Conservation (phyloP, 2,329 filamentous ascomycete species). For the Fusarium armeniacum region DNA sequence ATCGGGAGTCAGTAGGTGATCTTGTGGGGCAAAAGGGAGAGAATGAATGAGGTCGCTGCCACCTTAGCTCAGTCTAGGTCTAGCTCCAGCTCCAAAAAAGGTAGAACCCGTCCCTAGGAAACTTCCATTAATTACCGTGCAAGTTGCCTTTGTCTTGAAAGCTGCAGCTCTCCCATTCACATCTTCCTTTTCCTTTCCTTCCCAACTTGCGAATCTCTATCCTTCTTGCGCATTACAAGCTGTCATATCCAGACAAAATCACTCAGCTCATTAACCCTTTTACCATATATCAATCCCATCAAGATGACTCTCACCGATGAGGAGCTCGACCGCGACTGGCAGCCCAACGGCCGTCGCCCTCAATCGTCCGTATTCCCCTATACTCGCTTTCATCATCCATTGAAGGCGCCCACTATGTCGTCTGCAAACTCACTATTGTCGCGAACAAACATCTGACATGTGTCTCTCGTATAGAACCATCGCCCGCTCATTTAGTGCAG, state of each 20-base stretch:
- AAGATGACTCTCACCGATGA: constrained; percentile 67
- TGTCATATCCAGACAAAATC: constrained; percentile 10
- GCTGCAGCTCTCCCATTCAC: constrained; percentile 21
- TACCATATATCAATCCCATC: constrained; percentile 17
- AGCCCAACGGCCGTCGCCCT: constrained; percentile 81
- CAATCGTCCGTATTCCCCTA: constrained; percentile 80
- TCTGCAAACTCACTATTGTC: constrained; percentile 31
- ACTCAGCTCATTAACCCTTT: not conserved
- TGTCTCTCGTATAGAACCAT: constrained; percentile 73
- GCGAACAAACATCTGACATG: constrained; percentile 29
- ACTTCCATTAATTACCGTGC: constrained; percentile 41
- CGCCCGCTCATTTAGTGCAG: constrained; percentile 86
- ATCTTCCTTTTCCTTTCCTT: constrained; percentile 5
- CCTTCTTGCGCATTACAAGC: constrained; percentile 11
- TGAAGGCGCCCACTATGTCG: constrained; percentile 50
- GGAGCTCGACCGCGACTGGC: constrained; percentile 82
- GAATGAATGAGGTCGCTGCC: constrained; percentile 4
- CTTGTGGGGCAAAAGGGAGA: constrained; percentile 35
- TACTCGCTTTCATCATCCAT: constrained; percentile 68
- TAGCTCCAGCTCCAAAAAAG: constrained; percentile 25
- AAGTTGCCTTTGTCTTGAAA: constrained; percentile 21
- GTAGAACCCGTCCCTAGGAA: constrained; percentile 37
- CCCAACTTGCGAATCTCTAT: constrained; percentile 5
- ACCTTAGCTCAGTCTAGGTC: constrained; percentile 3
- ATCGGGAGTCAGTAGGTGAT: constrained; percentile 13